Evolutionary conservation across 2,329 filamentous ascomycete species (phyloP).

Genomic region (Penicillium paneum): DNA sequence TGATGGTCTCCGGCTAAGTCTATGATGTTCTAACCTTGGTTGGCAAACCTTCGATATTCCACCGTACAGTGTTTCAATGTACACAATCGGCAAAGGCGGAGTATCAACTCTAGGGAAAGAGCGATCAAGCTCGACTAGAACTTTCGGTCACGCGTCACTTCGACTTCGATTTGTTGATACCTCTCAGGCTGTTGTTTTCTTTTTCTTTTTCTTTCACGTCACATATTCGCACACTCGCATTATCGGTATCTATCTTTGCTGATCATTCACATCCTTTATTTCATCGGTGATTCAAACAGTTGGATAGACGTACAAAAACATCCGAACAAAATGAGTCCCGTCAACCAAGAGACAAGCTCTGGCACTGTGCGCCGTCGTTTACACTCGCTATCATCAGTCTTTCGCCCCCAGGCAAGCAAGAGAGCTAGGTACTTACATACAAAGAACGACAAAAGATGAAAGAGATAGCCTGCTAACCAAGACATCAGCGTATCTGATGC

Average conservation of each 20-base stretch:
- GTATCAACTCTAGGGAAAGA: neutral
- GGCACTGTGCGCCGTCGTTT: conserved; percentile 12
- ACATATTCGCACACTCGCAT: neutral
- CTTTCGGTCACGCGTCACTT: neutral
- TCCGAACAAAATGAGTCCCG: neutral
- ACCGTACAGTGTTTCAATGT: neutral
- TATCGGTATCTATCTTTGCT: neutral
- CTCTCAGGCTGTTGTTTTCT: neutral
- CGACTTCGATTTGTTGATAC: neutral
- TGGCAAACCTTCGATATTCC: neutral
- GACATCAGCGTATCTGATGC: neutral
- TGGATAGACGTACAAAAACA: neutral
- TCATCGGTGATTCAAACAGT: neutral
- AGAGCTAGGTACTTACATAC: conserved; percentile 23
- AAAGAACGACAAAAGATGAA: neutral
- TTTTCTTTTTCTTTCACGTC: neutral
- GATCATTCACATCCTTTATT: neutral
- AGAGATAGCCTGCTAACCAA: neutral
- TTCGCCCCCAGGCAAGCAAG: conserved; percentile 16
- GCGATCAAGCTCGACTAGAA: neutral
- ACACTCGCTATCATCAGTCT: conserved; percentile 21
- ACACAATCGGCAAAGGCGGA: neutral
- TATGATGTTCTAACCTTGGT: neutral
- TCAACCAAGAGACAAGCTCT: neutral
- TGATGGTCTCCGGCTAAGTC: neutral